Percentiles rank a stretch among this genome's conserved stretches.
Conservation (phyloP, 2,329 filamentous ascomycete genomes). For the Metarhizium brunneum region DNA sequence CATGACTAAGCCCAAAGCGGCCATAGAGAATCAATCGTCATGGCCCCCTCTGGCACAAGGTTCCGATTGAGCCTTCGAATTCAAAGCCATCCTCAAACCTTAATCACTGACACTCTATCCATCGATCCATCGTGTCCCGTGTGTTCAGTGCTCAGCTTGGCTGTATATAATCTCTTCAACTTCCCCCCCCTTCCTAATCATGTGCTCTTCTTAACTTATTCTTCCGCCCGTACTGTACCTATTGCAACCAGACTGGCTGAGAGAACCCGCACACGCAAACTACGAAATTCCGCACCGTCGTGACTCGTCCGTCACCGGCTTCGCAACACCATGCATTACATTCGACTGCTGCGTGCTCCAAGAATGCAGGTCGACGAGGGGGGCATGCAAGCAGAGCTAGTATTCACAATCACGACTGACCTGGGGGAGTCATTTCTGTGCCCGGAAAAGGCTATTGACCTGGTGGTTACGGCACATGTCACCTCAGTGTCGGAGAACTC, state of each 20-base stretch:
- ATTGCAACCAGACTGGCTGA: neutral
- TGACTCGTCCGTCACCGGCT: neutral
- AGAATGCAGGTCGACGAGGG: slow-evolving; percentile 21
- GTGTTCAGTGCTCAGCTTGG: neutral
- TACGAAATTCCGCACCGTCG: neutral
- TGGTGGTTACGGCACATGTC: slow-evolving; percentile 27
- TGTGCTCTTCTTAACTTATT: neutral
- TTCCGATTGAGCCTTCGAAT: neutral
- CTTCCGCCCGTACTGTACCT: neutral
- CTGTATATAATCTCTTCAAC: neutral
- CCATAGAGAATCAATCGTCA: neutral
- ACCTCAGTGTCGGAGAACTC: slow-evolving; percentile 10
- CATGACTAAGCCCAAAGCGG: slow-evolving; percentile 4
- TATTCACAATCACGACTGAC: slow-evolving; percentile 48
- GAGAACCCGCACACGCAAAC: neutral
- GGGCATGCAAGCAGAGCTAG: slow-evolving; percentile 28
- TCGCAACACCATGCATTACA: slow-evolving; percentile 44
- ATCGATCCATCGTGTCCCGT: neutral
- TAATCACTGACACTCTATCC: neutral
- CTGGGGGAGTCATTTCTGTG: slow-evolving; percentile 45
- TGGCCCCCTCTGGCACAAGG: neutral
- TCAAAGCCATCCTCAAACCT: neutral
- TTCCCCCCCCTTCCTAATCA: neutral
- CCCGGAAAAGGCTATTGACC: slow-evolving; percentile 33
- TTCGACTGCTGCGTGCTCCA: slow-evolving; percentile 42